A percentile compares a stretch with the other conserved stretches of the same genome.
These are phyloP conservation scores for Naganishia vishniacii DNA, from an alignment of 768 basidiomycete species.

Conservation along the genomic window DNA sequence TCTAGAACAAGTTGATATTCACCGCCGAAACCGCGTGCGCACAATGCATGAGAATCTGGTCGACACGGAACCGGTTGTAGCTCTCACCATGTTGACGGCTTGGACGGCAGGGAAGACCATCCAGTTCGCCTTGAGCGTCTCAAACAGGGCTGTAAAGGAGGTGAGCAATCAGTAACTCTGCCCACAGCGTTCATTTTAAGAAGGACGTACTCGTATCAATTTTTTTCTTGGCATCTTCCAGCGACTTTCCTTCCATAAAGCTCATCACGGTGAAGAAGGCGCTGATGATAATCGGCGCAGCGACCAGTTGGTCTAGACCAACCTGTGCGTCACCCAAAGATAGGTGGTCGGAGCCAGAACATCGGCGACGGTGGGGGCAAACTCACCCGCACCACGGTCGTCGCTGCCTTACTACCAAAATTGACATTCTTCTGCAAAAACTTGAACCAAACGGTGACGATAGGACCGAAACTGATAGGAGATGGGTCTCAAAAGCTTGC, in stretches of 20 bases:
- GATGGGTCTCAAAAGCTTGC: constrained; percentile 59
- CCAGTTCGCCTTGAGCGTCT: constrained; percentile 46
- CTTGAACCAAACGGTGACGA: constrained; percentile 72
- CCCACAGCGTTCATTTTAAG: no score
- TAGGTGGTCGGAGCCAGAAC: no score
- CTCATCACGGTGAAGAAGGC: constrained; percentile 72
- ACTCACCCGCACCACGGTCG: constrained; percentile 24
- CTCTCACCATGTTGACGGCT: constrained; percentile 41
- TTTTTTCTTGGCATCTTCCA: constrained; percentile 54
- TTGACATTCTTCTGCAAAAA: constrained; percentile 23
- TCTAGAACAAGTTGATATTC: neutral
- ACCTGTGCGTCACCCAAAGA: constrained; percentile 49
- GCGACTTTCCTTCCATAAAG: constrained; percentile 67
- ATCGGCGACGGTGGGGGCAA: neutral
- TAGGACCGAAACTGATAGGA: constrained; percentile 71
- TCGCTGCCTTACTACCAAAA: constrained; percentile 13
- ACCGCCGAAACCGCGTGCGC: neutral
- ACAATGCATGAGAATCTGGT: neutral
- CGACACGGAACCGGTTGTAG: no score
- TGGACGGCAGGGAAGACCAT: constrained; percentile 41
- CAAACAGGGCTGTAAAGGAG: constrained; percentile 34
- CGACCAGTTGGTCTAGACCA: constrained; percentile 70
- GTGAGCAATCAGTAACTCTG: no score
- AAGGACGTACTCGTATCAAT: constrained; percentile 48
- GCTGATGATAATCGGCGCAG: constrained; percentile 63